A percentile compares a stretch with the other conserved stretches of the same genome.
phyloP scores from a whole-genome alignment of 176 grass and related monocot species.

The Tillandsia leiboldiana region DNA sequence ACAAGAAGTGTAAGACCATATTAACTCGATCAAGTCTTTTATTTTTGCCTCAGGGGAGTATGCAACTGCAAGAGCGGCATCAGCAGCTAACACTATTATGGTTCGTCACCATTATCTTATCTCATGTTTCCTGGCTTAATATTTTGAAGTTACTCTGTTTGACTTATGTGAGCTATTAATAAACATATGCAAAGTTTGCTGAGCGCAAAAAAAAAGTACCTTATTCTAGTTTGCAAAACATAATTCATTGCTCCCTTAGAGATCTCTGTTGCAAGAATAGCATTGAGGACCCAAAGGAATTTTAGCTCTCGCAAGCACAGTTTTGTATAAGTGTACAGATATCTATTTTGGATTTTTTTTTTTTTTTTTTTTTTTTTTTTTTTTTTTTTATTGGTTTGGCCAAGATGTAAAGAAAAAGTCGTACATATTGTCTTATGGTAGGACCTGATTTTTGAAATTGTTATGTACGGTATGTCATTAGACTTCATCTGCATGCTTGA shows the following conservation, averaged over 20 bases:
- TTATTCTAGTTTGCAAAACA: not conserved
- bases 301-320: too few species aligned
- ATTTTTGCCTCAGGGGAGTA: conserved; percentile 59
- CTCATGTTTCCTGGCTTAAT: not conserved
- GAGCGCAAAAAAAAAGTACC: not conserved
- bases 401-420: too few species aligned
- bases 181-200: not conserved
- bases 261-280: not conserved
- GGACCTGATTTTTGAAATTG: too few species aligned
- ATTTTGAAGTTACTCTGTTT: conserved; percentile 1
- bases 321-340: too few species aligned
- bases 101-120: conserved; percentile 25
- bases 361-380: too few species aligned
- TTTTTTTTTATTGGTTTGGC: too few species aligned
- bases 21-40: conserved; percentile 13
- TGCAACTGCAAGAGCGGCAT: conserved; percentile 75
- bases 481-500: too few species aligned
- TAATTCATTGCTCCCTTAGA: not conserved
- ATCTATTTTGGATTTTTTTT: too few species aligned
- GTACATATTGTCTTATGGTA: too few species aligned
- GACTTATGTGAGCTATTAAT: not conserved
- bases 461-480: too few species aligned
- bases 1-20: not conserved
- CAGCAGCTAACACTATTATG: conserved; percentile 84
- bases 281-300: too few species aligned